Evolutionary conservation across 2,329 filamentous ascomycete species (phyloP), one percentile per base, ranked within the genome.

Genomic region (Colletotrichum sp.): DNA sequence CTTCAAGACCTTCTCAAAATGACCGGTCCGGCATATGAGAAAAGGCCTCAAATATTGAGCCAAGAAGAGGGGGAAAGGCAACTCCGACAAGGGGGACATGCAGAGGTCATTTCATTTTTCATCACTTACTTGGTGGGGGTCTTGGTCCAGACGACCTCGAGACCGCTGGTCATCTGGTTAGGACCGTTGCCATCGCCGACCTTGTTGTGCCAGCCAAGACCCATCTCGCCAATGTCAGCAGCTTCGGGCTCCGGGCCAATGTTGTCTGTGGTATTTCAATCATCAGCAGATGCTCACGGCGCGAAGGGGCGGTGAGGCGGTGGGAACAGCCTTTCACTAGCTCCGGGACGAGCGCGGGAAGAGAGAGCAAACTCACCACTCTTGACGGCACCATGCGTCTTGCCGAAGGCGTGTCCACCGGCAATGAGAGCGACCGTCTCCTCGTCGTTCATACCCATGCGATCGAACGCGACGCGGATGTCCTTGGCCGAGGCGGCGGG

Each of bases 381-480:
- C 52, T 65, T 32, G 15, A 76, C 94, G 36, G 94, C 94, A 79
- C 94, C 94, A 84, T 96, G 94, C 0, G 94, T 95, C 90, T 96
- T 96, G 80, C 94, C 94, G 79, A 96, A 95, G 30, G 91, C 89
- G 88, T 96, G 94, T 52, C 94, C 94, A 81, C 94, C 94, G 52
- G 93, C 93, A 82, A 96, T 96, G 61, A 96, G 87, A 16, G 94
- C 94, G 70, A 94, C 94, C 0, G 94, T 96, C 88, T 96, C 94
- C 85, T 94, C 92, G 82, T 96, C 93, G 82, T 94, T 92, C 94
- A 96, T 96, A 77, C 92, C 94, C 94, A 96, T 96, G 83, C 94
- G 93, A 77, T 88, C 89, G 79, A 96, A 96, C 22, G 94, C 95
- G 74, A 88, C 89, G 78, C 93, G 93, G 81, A 96, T 96, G 80